Conservation (phyloP, 208 protist genomes). For the Trypanosomatidae sp. region DNA sequence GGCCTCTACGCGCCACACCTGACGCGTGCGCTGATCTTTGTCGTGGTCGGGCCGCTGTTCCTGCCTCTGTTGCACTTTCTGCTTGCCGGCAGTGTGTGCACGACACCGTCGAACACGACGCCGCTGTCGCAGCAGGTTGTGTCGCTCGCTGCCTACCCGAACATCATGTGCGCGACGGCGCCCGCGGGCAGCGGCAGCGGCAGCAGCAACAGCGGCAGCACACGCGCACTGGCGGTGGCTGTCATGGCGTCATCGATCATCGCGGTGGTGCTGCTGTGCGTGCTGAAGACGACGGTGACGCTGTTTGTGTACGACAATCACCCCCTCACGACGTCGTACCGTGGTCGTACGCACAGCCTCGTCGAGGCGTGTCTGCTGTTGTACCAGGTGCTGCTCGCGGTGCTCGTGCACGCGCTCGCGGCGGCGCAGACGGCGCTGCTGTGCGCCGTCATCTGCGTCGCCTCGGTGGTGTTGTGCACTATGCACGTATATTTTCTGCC, state of each 20-base stretch:
- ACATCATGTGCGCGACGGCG: too few relatives aligned
- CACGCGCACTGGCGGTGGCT: not conserved
- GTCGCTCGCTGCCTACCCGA: too few relatives aligned
- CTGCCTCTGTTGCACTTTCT: not conserved
- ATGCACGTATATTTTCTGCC: not conserved
- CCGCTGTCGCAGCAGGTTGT: too few relatives aligned
- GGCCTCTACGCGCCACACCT: too few relatives aligned
- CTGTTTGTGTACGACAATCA: slow-evolving; percentile 11
- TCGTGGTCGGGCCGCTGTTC: not conserved
- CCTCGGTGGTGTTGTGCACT: not conserved
- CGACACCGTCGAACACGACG: too few relatives aligned
- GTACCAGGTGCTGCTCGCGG: not conserved
- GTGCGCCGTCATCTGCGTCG: not conserved
- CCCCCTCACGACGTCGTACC: not conserved
- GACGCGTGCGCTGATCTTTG: not conserved
- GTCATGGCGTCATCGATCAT: slow-evolving; percentile 2
- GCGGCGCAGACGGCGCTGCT: not conserved
- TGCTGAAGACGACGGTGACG: slow-evolving; percentile 2
- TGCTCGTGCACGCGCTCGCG: not conserved
- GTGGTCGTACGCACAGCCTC: slow-evolving; percentile 9
- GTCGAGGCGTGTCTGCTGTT: slow-evolving; percentile 5
- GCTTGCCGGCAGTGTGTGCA: not conserved
- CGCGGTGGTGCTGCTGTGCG: slow-evolving; percentile 4
- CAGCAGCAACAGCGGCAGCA: not conserved
- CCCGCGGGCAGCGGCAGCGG: too few relatives aligned